Percentiles rank a stretch among this genome's conserved stretches.
phyloP scores from a whole-genome alignment of 129 eudicot genomes.

The Artemisia argyi region DNA sequence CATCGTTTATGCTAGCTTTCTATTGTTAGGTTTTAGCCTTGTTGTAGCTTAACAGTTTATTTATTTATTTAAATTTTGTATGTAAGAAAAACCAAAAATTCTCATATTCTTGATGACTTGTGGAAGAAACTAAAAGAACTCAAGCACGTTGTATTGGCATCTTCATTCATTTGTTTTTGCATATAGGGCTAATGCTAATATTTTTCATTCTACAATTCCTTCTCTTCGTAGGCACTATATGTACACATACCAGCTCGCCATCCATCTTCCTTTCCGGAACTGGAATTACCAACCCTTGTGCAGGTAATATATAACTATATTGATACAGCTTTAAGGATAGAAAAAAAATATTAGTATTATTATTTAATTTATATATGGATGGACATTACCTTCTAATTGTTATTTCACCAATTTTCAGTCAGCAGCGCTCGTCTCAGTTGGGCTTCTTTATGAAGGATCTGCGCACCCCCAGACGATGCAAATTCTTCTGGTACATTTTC shows the following conservation, averaged over 20 bases:
- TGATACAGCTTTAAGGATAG: not conserved
- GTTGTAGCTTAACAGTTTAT: not conserved
- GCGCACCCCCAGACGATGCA: conserved; percentile 95
- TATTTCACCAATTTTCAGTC: conserved; percentile 54
- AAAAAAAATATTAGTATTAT: not conserved
- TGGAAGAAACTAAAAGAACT: conserved; percentile 11
- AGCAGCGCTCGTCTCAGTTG: conserved; percentile 94
- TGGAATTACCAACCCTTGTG: conserved; percentile 89
- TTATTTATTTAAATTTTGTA: too few species aligned
- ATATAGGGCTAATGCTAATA: conserved; percentile 9
- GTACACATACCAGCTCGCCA: conserved; percentile 90
- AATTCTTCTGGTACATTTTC: conserved; percentile 65
- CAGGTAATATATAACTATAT: conserved; percentile 53
- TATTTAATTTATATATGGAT: conserved; percentile 14
- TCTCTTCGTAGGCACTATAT: conserved; percentile 75
- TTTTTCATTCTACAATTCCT: conserved; percentile 24
- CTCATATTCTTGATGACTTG: not conserved
- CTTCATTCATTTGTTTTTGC: conserved; percentile 12
- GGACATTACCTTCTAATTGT: conserved; percentile 12
- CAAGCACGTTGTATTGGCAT: not conserved
- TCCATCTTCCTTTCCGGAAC: conserved; percentile 88
- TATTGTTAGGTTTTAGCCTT: not conserved
- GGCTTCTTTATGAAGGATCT: conserved; percentile 95
- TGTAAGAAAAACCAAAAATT: not conserved
- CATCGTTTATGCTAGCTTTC: conserved; percentile 6